Percentiles rank a stretch among this genome's conserved stretches.
phyloP scores from a whole-genome alignment of 257 asterid genomes.

The Nicotiana sylvestris region DNA sequence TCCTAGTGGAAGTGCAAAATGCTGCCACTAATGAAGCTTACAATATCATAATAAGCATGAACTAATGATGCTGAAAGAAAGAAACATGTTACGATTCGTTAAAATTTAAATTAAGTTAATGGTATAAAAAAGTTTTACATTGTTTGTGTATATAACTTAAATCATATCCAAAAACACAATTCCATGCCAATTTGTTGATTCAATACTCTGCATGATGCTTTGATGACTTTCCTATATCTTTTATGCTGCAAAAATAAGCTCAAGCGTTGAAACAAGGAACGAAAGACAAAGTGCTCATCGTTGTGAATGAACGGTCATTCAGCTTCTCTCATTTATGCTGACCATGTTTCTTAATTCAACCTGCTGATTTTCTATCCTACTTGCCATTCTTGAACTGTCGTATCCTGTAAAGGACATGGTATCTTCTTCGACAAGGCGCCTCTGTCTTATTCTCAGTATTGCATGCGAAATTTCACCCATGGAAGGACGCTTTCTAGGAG shows the following conservation, averaged over 20 bases:
- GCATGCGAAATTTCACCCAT: constrained; percentile 82
- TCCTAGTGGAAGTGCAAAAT: too few relatives aligned
- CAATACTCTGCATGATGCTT: background rate
- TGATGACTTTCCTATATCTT: background rate
- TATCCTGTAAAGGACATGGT: constrained; percentile 57
- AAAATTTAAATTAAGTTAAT: background rate
- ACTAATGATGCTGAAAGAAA: background rate
- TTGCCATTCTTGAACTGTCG: constrained; percentile 57
- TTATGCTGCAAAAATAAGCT: background rate
- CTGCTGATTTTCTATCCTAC: constrained; percentile 66
- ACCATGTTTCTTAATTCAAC: constrained; percentile 61
- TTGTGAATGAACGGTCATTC: constrained; percentile 14
- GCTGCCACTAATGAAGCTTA: too few relatives aligned
- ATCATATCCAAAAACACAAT: background rate
- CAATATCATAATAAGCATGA: background rate
- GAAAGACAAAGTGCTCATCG: background rate
- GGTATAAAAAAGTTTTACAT: background rate
- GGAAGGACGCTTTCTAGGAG: constrained; percentile 73
- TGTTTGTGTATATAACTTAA: background rate
- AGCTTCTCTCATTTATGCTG: constrained; percentile 38
- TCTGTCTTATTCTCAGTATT: constrained; percentile 61
- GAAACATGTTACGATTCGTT: background rate
- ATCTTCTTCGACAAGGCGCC: constrained; percentile 53
- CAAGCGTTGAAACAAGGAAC: background rate
- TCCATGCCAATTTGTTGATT: background rate